phyloP scores from a whole-genome alignment of 2,329 filamentous ascomycete genomes.

The Polychaeton citri region DNA sequence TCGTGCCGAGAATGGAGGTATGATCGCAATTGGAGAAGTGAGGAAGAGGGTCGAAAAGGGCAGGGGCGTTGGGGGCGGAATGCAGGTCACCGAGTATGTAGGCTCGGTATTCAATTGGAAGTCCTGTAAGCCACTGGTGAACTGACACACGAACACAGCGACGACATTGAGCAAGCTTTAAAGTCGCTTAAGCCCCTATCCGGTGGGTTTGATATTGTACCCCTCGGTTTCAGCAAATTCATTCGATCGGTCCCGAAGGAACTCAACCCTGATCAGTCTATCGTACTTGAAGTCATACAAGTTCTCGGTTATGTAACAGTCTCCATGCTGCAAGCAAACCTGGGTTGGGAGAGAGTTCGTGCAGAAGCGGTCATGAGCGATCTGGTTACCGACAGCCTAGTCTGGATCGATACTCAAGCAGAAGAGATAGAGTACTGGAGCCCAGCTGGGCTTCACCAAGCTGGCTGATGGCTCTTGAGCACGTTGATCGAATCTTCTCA shows the following conservation, averaged over 20 bases:
- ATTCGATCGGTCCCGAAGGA: conserved; percentile 91
- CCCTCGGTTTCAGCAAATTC: conserved; percentile 71
- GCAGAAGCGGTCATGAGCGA: conserved; percentile 87
- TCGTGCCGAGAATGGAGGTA: conserved; percentile 77
- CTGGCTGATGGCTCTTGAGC: neutral
- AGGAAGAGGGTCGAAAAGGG: conserved; percentile 60
- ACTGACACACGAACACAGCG: conserved; percentile 31
- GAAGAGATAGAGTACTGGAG: conserved; percentile 91
- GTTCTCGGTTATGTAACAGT: conserved; percentile 81
- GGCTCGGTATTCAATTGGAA: neutral
- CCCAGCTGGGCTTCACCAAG: conserved; percentile 36
- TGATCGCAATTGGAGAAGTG: conserved; percentile 76
- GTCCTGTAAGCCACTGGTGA: neutral
- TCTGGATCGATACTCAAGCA: conserved; percentile 85
- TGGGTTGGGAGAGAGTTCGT: conserved; percentile 72
- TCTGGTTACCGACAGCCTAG: conserved; percentile 71
- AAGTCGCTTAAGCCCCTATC: conserved; percentile 77
- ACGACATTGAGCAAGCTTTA: conserved; percentile 83
- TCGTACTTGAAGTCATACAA: conserved; percentile 81
- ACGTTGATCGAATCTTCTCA: neutral
- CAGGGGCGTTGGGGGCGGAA: conserved; percentile 59
- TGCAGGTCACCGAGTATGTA: conserved; percentile 66
- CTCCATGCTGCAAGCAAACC: conserved; percentile 74
- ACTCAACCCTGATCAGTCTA: conserved; percentile 85
- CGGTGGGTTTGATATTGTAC: conserved; percentile 72